Evolutionary conservation across 2,329 filamentous ascomycete genomes (phyloP).

Genomic region (Colletotrichum trifolii): DNA sequence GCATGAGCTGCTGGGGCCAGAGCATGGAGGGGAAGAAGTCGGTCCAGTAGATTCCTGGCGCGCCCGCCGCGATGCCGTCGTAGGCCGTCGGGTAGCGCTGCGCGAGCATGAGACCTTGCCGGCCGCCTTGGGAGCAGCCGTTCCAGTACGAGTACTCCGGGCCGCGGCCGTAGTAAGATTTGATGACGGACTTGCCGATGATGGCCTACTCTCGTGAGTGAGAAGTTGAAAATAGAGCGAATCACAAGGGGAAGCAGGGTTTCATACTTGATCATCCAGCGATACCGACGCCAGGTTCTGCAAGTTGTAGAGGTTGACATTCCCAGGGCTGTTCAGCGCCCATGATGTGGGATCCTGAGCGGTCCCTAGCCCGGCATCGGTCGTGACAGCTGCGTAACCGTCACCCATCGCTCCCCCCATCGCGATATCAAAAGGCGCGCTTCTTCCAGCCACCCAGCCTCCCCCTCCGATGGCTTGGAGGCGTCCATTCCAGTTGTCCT

Average conservation of each 20-base stretch:
- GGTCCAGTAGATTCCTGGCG: slow-evolving; percentile 50
- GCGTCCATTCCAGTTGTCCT: slow-evolving; percentile 43
- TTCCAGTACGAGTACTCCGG: slow-evolving; percentile 59
- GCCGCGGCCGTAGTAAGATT: slow-evolving; percentile 58
- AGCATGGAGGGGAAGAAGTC: slow-evolving; percentile 21
- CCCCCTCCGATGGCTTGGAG: slow-evolving; percentile 46
- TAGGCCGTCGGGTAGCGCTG: slow-evolving; percentile 64
- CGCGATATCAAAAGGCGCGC: slow-evolving; percentile 19
- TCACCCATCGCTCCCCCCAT: slow-evolving; percentile 38
- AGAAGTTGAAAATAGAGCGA: background rate
- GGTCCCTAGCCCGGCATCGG: slow-evolving; percentile 38
- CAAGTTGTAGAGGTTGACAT: slow-evolving; percentile 40
- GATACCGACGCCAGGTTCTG: slow-evolving; percentile 50
- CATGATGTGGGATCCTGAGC: slow-evolving; percentile 11
- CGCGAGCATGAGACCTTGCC: slow-evolving; percentile 64
- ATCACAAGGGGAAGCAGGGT: background rate
- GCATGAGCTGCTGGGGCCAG: slow-evolving; percentile 32
- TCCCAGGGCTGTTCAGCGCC: slow-evolving; percentile 34
- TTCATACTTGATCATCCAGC: slow-evolving; percentile 44
- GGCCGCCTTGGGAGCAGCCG: slow-evolving; percentile 66
- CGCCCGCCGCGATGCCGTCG: slow-evolving; percentile 62
- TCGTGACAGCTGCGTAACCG: slow-evolving; percentile 38
- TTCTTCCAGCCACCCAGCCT: slow-evolving; percentile 41
- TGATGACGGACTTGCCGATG: slow-evolving; percentile 59
- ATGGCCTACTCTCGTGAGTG: slow-evolving; percentile 44